Conservation (phyloP, 163 green algal genomes). For the Scenedesmus sp. region DNA sequence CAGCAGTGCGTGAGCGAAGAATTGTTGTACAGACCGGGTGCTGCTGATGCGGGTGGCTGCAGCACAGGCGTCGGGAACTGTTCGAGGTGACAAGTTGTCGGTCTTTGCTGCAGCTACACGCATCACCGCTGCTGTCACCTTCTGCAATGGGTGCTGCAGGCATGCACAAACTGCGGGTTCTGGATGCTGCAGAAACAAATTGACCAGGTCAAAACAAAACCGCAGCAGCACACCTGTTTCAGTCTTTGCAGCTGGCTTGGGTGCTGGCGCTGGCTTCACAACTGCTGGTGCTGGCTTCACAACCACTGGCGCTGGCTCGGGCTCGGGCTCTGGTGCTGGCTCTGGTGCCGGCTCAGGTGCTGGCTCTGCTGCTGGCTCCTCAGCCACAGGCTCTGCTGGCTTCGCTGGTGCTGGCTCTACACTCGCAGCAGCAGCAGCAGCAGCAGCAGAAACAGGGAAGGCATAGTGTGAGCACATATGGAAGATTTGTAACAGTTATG, state of each 20-base stretch:
- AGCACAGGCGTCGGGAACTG: too few relatives aligned
- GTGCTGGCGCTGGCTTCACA: background rate
- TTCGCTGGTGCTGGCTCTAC: background rate
- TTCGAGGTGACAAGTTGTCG: background rate
- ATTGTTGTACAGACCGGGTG: too few relatives aligned
- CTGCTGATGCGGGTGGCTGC: background rate
- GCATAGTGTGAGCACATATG: too few relatives aligned
- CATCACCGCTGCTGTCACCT: too few relatives aligned
- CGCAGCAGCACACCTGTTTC: background rate
- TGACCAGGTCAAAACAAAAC: too few relatives aligned
- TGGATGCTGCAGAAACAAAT: too few relatives aligned
- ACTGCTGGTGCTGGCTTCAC: background rate
- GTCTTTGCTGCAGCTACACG: background rate
- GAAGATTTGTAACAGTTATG: too few relatives aligned
- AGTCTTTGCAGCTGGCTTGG: background rate
- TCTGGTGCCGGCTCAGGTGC: background rate
- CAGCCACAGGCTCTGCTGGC: background rate
- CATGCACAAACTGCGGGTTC: too few relatives aligned
- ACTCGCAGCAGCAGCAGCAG: background rate
- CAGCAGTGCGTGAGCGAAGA: background rate
- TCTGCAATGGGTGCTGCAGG: too few relatives aligned
- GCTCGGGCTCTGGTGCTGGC: background rate
- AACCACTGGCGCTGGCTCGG: background rate
- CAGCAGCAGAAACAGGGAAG: background rate
- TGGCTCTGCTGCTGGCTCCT: background rate